Base-by-base conservation (phyloP, 169 alveolate genomes). In the Plasmodium blacklocki region DNA sequence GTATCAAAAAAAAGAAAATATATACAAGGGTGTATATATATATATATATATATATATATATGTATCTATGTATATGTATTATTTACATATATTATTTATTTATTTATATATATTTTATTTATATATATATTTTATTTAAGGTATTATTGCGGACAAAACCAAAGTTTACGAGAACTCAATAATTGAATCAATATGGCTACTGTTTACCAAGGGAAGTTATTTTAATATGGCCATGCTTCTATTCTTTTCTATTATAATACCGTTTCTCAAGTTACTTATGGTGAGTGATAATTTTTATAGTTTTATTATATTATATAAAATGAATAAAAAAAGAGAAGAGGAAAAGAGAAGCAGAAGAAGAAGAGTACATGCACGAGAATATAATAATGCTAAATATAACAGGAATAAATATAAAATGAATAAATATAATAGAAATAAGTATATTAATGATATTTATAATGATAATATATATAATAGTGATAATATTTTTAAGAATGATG, bases 251-350 rank as follows among this genome's bases (percentile, higher is more conserved):
- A 58, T 80, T 9, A 80, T 80, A 39, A 80, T 80, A 26, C 90
- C 90, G 3, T 32, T 80, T 19, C n/a, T 80, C 6, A 80, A 80
- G 66, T 54, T 80, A 9, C 43, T 80, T 39, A 68, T 80, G 83
- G 90, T 80, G 14, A 80, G 83, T 60, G 90, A 80, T 32, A 80
- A 80, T 58, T 80, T 80, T 54, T 80, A 80, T 26, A 67, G 85
- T 19, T 67, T 80, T 63, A 63, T 80, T 49, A 52, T 67, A 21
- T 54, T 80, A 62, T 54, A 80, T 26, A 80, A 67, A 67, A 19
- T 80, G 39, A 67, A 12, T 67, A 19, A 52, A 49, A 50, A 76
- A 32, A 52, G 52, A 63, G 64, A 76, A 9, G 75, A 76, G 45
- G 75, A 45, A 62, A 26, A 32, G 45, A 32, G 45, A 32, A 4